Conservation (phyloP, 177 flowering plant genomes). For the Vitis hybrid region DNA sequence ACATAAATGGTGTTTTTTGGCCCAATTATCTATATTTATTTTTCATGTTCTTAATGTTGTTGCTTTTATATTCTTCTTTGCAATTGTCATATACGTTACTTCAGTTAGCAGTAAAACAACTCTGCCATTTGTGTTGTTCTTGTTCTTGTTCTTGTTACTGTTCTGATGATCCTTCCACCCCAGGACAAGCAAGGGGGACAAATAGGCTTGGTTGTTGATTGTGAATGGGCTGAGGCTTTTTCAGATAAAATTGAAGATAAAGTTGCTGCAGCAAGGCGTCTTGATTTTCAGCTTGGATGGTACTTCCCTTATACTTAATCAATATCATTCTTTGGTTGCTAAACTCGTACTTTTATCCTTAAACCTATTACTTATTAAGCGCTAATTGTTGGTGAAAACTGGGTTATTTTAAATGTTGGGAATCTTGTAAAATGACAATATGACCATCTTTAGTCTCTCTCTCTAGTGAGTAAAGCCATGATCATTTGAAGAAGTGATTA, state of each 20-base stretch:
- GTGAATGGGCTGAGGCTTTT: slow-evolving; percentile 95
- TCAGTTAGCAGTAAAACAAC: no score
- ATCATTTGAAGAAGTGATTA: no score
- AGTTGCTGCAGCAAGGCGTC: slow-evolving; percentile 73
- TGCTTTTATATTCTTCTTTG: no score
- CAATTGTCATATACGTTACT: no score
- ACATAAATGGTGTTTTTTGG: no score
- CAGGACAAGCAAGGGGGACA: slow-evolving; percentile 83
- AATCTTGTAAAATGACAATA: no score
- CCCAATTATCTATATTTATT: no score
- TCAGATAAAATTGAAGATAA: slow-evolving; percentile 69
- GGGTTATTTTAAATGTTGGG: not conserved
- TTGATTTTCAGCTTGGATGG: slow-evolving; percentile 95
- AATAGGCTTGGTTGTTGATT: slow-evolving; percentile 77
- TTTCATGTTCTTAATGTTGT: no score
- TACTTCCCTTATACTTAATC: slow-evolving; percentile 19
- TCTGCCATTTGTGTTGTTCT: no score
- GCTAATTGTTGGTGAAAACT: not conserved
- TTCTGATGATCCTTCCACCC: slow-evolving; percentile 11
- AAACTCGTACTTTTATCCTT: not conserved
- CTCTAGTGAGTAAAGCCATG: no score
- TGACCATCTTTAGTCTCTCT: no score
- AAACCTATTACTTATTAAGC: not conserved
- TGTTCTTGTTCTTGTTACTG: not conserved
- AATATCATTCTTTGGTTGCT: not conserved